Base-by-base conservation (phyloP, 805 yeast species). In the Zygotorulaspora danielsina region DNA sequence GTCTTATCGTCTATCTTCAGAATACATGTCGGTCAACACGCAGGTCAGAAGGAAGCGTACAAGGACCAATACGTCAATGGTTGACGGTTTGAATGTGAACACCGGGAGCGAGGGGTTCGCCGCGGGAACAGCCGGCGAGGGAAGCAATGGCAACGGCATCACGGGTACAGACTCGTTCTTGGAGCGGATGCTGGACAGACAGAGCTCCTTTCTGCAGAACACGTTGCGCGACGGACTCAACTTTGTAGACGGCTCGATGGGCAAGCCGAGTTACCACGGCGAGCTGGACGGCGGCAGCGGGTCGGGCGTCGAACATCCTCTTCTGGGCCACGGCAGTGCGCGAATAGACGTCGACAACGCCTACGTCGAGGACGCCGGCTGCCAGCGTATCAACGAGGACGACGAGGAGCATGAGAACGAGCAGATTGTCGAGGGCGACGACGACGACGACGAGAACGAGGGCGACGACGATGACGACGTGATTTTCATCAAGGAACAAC, bases 401-500 rank as follows among this genome's bases (percentile, higher is more conserved):
- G 31, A 40, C 10, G 19, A 32, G n/a, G 34, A 25, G 5, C 25
- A 34, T 6, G 34, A 25, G 5, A 25, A 34, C 7, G 41, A 39
- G 9, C 35, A 13, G 7, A 33, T 38, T 19, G 38, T 10, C 18
- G 39, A 39, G 21, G 44, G 28, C 7, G 43, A 45, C 11, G 42
- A 42, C 9, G 37, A 36, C 21, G 31, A 28, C 12, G 49, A 38
- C 9, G 48, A 44, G 18, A 36, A 30, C 15, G 49, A 45, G 5
- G 47, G 41, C 8, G 46, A 46, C 4, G 10, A n/a, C n/a, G 59
- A 54, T 25, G 61, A 55, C 36, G 63, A 55, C 34, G 44, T 55
- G n/a, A 54, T 58, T 19, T 57, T 57, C 24, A 46, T 55, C 31
- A 51, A 55, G 34, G 59, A 58, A 40, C 61, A 57, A 44, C 61